phyloP scores from a whole-genome alignment of 805 yeast genomes.

The Yamadazyma phyllophila region DNA sequence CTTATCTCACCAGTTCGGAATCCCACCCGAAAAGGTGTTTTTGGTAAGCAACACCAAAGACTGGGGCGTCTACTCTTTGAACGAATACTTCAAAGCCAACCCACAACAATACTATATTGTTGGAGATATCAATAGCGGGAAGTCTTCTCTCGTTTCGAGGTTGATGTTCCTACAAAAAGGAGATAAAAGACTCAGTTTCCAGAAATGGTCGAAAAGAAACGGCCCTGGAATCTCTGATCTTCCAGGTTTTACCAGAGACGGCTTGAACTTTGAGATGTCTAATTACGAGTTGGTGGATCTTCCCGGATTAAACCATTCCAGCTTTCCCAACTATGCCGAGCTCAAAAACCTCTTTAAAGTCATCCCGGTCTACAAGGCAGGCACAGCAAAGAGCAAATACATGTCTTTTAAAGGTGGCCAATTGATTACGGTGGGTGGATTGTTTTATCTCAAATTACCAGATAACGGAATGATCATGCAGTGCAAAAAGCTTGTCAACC shows the following conservation, averaged over 20 bases:
- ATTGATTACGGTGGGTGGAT: conserved; percentile 57
- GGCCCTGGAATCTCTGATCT: conserved; percentile 51
- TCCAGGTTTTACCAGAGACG: conserved; percentile 71
- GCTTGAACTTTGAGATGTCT: conserved; percentile 34
- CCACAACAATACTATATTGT: conserved; percentile 44
- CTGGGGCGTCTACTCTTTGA: conserved; percentile 50
- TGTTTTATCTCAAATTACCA: conserved; percentile 59
- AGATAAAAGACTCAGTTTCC: conserved; percentile 7
- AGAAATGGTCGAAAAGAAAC: conserved; percentile 22
- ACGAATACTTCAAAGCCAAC: conserved; percentile 34
- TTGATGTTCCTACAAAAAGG: conserved; percentile 7
- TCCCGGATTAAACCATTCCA: conserved; percentile 15
- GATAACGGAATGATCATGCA: conserved; percentile 14
- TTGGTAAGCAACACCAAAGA: conserved; percentile 49
- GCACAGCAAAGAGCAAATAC: conserved; percentile 30
- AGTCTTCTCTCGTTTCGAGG: conserved; percentile 54
- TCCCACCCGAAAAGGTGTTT: conserved; percentile 41
- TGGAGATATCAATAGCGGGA: conserved; percentile 71
- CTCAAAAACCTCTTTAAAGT: conserved; percentile 32
- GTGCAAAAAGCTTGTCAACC: conserved; percentile 38
- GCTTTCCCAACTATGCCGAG: conserved; percentile 14
- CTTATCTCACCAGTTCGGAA: conserved; percentile 26
- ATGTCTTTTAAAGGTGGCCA: conserved; percentile 43
- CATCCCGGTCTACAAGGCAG: conserved; percentile 24
- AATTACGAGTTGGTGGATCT: conserved; percentile 11